Evolutionary conservation across 176 grass and related monocot genomes (phyloP).

Genomic region (Stipa capillata): DNA sequence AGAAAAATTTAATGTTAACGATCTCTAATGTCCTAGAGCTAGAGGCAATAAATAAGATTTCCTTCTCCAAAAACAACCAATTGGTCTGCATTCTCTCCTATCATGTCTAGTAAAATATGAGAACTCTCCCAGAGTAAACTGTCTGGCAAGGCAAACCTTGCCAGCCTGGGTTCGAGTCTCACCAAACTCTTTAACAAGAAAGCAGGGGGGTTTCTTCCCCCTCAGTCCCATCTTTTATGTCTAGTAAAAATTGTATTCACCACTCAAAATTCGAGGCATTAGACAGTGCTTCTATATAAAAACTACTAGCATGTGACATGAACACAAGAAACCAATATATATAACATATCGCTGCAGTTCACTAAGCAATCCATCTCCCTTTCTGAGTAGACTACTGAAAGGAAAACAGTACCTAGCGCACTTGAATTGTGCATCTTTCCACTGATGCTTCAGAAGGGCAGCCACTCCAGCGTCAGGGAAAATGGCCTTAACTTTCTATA

Average conservation of each 20-base stretch:
- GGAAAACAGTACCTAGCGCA: slow-evolving; percentile 55
- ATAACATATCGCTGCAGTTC: neutral
- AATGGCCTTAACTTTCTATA: slow-evolving; percentile 80
- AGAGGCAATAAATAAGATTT: neutral
- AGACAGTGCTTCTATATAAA: neutral
- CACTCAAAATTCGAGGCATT: neutral
- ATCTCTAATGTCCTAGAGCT: neutral
- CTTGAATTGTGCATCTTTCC: slow-evolving; percentile 78
- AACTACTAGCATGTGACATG: neutral
- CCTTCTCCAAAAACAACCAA: neutral
- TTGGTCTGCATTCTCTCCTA: neutral
- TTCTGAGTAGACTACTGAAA: neutral
- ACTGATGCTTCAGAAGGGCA: slow-evolving; percentile 86
- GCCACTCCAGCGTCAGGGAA: slow-evolving; percentile 90
- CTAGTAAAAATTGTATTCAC: too few species aligned
- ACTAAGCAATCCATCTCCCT: neutral
- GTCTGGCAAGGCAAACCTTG: too few species aligned
- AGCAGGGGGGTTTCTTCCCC: too few species aligned
- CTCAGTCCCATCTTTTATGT: too few species aligned
- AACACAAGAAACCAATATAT: neutral
- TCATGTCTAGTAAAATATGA: neutral
- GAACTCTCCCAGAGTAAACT: too few species aligned
- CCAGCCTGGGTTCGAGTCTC: too few species aligned
- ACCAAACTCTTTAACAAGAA: too few species aligned
- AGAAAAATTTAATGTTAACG: too few species aligned